Percentiles rank a stretch among this genome's conserved stretches.
Evolutionary conservation across 2,329 filamentous ascomycete species (phyloP).

Genomic region (Paecilomyces formosus): DNA sequence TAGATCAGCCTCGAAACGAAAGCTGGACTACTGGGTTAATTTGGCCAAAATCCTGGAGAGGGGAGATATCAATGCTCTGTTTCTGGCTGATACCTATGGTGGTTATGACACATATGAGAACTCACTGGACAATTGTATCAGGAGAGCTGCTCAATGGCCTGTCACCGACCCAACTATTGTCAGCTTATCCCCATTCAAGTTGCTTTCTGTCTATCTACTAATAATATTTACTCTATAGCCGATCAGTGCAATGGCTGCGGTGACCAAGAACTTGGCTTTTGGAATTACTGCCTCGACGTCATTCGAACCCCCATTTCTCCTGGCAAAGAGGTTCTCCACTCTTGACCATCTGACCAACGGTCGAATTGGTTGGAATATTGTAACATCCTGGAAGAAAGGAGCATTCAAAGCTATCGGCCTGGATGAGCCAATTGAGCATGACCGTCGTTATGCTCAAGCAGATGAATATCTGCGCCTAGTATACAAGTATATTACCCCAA

Average conservation of each 20-base stretch:
- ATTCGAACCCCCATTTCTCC: constrained; percentile 55
- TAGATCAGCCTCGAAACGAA: constrained; percentile 53
- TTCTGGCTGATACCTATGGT: constrained; percentile 60
- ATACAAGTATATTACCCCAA: constrained; percentile 45
- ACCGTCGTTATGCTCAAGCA: constrained; percentile 54
- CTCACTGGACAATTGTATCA: constrained; percentile 54
- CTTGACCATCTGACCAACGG: constrained; percentile 56
- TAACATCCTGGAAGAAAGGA: constrained; percentile 56
- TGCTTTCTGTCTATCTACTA: neutral
- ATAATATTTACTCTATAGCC: constrained; percentile 32
- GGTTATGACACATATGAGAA: constrained; percentile 57
- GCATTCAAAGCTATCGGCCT: constrained; percentile 57
- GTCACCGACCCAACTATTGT: constrained; percentile 59
- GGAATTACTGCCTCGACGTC: constrained; percentile 57
- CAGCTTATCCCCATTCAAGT: constrained; percentile 15
- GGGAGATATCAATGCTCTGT: constrained; percentile 57
- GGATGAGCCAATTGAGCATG: constrained; percentile 52
- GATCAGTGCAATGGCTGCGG: constrained; percentile 59
- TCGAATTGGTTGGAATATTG: constrained; percentile 60
- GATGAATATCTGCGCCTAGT: constrained; percentile 56
- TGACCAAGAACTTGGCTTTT: constrained; percentile 57
- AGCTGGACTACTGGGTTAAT: constrained; percentile 56
- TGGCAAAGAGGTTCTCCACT: constrained; percentile 56
- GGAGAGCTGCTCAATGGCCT: constrained; percentile 57
- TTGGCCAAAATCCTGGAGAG: constrained; percentile 55